Evolutionary conservation across 2,329 filamentous ascomycete species (phyloP), one percentile per base, ranked within the genome.

Genomic region (Cladophialophora psammophila): DNA sequence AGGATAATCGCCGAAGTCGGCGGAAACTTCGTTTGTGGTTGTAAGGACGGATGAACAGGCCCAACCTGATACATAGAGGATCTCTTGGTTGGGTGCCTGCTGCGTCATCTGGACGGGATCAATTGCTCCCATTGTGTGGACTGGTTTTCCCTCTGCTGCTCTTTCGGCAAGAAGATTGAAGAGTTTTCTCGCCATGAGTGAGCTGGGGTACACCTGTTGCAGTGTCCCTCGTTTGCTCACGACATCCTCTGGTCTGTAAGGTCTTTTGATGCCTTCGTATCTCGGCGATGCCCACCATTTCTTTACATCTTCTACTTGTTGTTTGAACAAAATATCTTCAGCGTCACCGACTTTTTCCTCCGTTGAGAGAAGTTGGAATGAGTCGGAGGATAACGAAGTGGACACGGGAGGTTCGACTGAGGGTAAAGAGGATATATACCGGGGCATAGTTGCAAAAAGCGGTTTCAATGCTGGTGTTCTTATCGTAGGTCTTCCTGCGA

Each of bases 91-190:
- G 5, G 92, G 88, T 15, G 95, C 95, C 83, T 98, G 95, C 79
- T 99, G 95, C 57, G 95, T 97, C 95, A 99, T 98, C 82, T 99
- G 95, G 10, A 98, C 89, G n/a, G 95, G 95, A 77, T 99, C 95
- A 80, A 99, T 96, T 67, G 94, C 95, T 73, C 95, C 95, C 91
- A 99, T 94, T 15, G 95, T 98, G 79, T 98, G 94, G 68, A 98
- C 91, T 20, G 95, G 95, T 78, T 96, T 86, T 69, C 93, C 93
- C 74, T 90, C 88, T 45, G 90, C 87, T 54, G 88, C 87, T 71
- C 91, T 86, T 80, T 96, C 90, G 71, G 91, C 90, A 63, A 99
- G 84, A 72, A 98, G 80, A 77, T 96, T 90, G 81, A 97, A 99
- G 5, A 99, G 86, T 81, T 99, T 98, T 76, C 92, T 86, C 0